Conservation (phyloP, 768 basidiomycete genomes). For the Mycena latifolia region DNA sequence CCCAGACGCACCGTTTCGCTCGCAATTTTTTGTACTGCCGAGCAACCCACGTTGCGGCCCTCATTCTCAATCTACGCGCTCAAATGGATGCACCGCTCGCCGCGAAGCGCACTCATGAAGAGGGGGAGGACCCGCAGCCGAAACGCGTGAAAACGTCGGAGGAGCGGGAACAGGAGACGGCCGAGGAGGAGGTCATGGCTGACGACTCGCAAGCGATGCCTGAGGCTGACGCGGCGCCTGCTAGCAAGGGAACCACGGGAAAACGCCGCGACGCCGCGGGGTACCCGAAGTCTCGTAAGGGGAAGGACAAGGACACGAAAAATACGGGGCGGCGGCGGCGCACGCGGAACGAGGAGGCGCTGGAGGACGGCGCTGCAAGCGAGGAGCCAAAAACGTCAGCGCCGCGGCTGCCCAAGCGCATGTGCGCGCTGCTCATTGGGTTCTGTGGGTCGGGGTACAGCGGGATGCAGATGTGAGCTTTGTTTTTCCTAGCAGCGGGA, state of each 20-base stretch:
- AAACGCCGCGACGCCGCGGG: conserved; percentile 39
- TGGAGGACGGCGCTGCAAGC: conserved; percentile 36
- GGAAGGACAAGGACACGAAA: conserved; percentile 52
- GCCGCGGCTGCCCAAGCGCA: conserved; percentile 82
- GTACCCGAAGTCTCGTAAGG: conserved; percentile 45
- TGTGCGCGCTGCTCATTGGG: conserved; percentile 87
- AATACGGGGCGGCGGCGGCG: conserved; percentile 57
- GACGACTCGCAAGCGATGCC: too few relatives aligned
- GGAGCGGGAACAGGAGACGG: background rate
- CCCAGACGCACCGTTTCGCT: background rate
- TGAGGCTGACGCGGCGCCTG: background rate
- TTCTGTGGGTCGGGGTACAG: conserved; percentile 93
- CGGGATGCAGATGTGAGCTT: conserved; percentile 97
- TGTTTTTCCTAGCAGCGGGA: conserved; percentile 44
- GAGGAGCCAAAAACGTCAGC: conserved; percentile 52
- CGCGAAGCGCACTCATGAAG: conserved; percentile 27
- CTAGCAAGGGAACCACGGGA: conserved; percentile 2
- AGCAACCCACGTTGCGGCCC: background rate
- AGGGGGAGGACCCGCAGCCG: conserved; percentile 18
- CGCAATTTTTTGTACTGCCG: background rate
- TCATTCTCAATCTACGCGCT: conserved; percentile 8
- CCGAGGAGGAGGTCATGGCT: background rate
- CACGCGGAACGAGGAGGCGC: conserved; percentile 52
- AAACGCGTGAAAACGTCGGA: conserved; percentile 32
- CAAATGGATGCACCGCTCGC: conserved; percentile 13